phyloP scores from a whole-genome alignment of 208 protist species.

The Leishmania turanica region DNA sequence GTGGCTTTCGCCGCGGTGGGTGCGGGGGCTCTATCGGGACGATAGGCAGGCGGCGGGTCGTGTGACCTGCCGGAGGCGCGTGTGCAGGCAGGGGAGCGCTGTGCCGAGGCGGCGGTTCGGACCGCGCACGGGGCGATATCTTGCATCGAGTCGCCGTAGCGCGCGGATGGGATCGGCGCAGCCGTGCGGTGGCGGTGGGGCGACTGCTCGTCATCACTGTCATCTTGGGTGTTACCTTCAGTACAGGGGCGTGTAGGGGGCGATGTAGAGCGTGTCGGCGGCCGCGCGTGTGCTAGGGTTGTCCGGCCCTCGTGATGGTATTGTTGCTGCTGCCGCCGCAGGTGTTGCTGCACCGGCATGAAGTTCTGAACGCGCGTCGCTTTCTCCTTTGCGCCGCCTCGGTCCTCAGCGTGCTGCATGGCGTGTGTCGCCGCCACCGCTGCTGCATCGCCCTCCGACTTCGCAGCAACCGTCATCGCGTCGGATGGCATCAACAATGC shows the following conservation, averaged over 20 bases:
- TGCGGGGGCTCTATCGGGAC: background rate
- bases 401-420: background rate
- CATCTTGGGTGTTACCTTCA: too few species aligned
- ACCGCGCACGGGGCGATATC: slow-evolving; percentile 1
- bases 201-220: too few species aligned
- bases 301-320: background rate
- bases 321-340: background rate
- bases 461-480: slow-evolving; percentile 1
- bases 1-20: background rate
- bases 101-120: slow-evolving; percentile 12
- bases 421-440: background rate
- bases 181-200: background rate
- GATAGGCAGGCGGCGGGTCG: background rate
- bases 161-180: background rate
- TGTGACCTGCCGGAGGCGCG: background rate
- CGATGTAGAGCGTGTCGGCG: background rate
- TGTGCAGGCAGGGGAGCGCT: background rate
- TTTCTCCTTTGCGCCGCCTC: slow-evolving; percentile 2
- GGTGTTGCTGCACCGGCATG: slow-evolving; percentile 1
- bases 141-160: background rate
- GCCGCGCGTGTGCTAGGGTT: background rate
- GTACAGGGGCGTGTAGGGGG: background rate
- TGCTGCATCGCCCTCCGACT: slow-evolving; percentile 12
- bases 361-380: background rate
- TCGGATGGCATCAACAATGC: slow-evolving; percentile 4